Base-by-base conservation (phyloP, 2,329 filamentous ascomycete species). In the Trichophyton simii region DNA sequence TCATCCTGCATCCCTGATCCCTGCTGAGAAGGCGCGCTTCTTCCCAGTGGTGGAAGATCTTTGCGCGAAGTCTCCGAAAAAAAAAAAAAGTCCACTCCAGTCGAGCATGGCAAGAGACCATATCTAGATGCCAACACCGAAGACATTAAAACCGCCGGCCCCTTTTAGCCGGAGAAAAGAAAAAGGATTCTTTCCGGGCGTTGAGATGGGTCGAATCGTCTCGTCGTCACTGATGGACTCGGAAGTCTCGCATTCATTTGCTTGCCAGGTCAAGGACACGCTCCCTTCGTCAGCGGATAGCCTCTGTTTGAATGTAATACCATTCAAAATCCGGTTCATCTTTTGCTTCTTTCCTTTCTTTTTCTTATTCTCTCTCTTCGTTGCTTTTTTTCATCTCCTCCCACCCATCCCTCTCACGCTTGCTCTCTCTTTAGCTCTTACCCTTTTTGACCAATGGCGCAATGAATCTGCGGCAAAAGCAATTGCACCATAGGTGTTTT, bases 241-340 rank as follows among this genome's bases (percentile, higher is more conserved):
- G 34, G 18, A 44, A 22, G 55, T n/a, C 38, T 41, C 55, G 20
- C 31, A 31, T 31, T 7, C 28, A 31, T 31, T 31, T 34, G 13
- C 18, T 34, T 15, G 15, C 8, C n/a, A 9, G 28, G 28, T 31
- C 28, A 31, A 31, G 28, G 28, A 31, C 28, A n/a, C 52, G 2
- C 55, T 41, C 22, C 34, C 22, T 25, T 31, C 34, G 18, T 34
- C 34, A 42, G 38, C 55, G 38, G 38, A n/a, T 58, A 58, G 55
- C 9, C 55, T 58, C 34, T 58, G 55, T 58, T 58, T 58, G 55
- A 58, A 58, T 42, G 55, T 58, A 58, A 41, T 20, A 44, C 34
- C 57, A 59, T 28, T 59, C 38, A 48, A 59, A 42, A 31, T 42
- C 57, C 28, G 42, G 57, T n/a, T 48, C 42, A 48, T 36, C 28